Conservation (phyloP, 1,284 basidiomycete species). For the Sporisorium exsertum region DNA sequence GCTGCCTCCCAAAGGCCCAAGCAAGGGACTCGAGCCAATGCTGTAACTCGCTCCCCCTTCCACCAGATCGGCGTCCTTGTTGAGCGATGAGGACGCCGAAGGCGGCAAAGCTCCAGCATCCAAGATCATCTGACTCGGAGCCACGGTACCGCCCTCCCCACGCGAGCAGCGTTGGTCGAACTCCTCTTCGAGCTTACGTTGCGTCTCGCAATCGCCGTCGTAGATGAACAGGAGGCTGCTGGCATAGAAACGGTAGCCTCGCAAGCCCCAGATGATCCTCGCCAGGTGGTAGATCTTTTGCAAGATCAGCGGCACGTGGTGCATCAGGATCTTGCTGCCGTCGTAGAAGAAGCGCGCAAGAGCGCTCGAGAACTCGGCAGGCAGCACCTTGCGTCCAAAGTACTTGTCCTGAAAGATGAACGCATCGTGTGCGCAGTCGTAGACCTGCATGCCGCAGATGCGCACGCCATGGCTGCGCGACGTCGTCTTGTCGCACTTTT, state of each 20-base stretch:
- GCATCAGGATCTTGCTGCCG: slow-evolving; percentile 83
- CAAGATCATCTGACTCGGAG: slow-evolving; percentile 34
- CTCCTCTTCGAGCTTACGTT: slow-evolving; percentile 73
- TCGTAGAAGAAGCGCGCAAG: slow-evolving; percentile 87
- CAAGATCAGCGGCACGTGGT: slow-evolving; percentile 91
- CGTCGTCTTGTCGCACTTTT: slow-evolving; percentile 97
- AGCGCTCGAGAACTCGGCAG: slow-evolving; percentile 84
- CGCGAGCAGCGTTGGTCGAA: slow-evolving; percentile 52
- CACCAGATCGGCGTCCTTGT: slow-evolving; percentile 22
- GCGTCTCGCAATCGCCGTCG: slow-evolving; percentile 89
- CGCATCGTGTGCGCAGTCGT: slow-evolving; percentile 72
- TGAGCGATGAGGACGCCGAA: slow-evolving; percentile 8
- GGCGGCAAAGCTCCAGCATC: slow-evolving; percentile 2
- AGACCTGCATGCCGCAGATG: slow-evolving; percentile 98
- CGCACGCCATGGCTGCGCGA: slow-evolving; percentile 89
- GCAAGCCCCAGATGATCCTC: slow-evolving; percentile 84
- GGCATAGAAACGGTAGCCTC: slow-evolving; percentile 96
- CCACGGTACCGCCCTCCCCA: slow-evolving; percentile 41
- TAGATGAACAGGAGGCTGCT: slow-evolving; percentile 97
- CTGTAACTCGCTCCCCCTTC: slow-evolving; percentile 47
- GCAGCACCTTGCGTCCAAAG: slow-evolving; percentile 86
- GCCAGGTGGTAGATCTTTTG: slow-evolving; percentile 95
- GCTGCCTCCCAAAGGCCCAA: slow-evolving; percentile 28
- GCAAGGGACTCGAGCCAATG: slow-evolving; percentile 46
- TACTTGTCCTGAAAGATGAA: slow-evolving; percentile 98